A percentile compares a stretch with the other conserved stretches of the same genome.
phyloP scores from a whole-genome alignment of 164 flowering plant genomes.

The Tetrastigma voinierianum region DNA sequence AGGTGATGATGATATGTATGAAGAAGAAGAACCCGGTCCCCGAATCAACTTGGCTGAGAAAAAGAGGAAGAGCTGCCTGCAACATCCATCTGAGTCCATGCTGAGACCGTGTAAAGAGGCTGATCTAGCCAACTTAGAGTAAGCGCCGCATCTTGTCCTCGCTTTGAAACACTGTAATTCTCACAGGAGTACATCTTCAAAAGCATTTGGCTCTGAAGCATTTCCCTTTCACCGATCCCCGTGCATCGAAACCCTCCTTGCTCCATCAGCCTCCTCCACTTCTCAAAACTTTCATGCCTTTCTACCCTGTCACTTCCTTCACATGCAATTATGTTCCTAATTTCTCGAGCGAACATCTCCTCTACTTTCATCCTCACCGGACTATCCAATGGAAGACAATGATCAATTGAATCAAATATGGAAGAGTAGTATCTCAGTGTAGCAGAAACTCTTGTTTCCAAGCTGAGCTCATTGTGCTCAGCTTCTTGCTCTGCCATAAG shows the following conservation, averaged over 20 bases:
- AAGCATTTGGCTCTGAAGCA: conserved; percentile 70
- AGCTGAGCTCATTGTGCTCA: conserved; percentile 43
- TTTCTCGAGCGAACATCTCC: conserved; percentile 80
- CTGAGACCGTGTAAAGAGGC: conserved; percentile 84
- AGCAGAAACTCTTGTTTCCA: conserved; percentile 60
- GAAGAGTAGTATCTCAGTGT: conserved; percentile 83
- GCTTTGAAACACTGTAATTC: conserved; percentile 43
- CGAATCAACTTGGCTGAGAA: conserved; percentile 52
- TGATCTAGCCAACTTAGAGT: conserved; percentile 78
- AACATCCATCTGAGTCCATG: conserved; percentile 69
- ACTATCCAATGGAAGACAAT: conserved; percentile 54
- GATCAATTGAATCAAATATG: conserved; percentile 66
- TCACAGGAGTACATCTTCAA: conserved; percentile 70
- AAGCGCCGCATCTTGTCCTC: conserved; percentile 45
- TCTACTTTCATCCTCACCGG: conserved; percentile 67
- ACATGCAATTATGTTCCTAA: conserved; percentile 74
- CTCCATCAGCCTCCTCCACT: conserved; percentile 74
- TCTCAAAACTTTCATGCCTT: conserved; percentile 64
- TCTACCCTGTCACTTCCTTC: conserved; percentile 83
- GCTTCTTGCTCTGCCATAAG: conserved; percentile 90
- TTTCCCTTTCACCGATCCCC: conserved; percentile 57
- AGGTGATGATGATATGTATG: background rate
- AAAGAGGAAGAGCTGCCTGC: conserved; percentile 61
- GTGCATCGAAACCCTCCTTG: conserved; percentile 55
- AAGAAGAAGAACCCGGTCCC: conserved; percentile 5